phyloP scores from a whole-genome alignment of 2,329 filamentous ascomycete genomes.

The Alternaria metachromatica region DNA sequence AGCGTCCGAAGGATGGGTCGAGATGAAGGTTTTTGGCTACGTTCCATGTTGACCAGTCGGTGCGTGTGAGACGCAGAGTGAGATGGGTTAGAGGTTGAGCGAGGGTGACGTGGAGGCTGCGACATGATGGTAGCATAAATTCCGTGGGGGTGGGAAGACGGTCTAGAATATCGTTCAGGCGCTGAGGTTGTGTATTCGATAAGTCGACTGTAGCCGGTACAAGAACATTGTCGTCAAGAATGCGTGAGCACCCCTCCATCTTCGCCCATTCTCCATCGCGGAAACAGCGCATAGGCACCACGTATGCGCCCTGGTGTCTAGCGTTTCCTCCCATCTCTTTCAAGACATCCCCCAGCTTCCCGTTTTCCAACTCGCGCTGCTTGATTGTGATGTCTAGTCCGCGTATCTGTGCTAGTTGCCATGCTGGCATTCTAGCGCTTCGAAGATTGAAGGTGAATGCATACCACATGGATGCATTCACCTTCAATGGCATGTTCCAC shows the following conservation, averaged over 20 bases:
- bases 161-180: not conserved
- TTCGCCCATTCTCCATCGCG: not conserved
- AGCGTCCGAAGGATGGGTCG: conserved; percentile 25
- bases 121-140: not conserved
- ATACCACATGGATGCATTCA: too few species aligned
- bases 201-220: not conserved
- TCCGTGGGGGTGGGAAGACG: not conserved
- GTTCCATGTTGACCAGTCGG: conserved; percentile 29
- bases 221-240: not conserved
- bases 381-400: conserved; percentile 26
- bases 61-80: conserved; percentile 20
- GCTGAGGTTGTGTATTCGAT: not conserved
- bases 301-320: conserved; percentile 12
- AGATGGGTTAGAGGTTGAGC: conserved; percentile 22
- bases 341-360: not conserved
- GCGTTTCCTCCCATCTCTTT: conserved; percentile 6
- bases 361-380: conserved; percentile 9
- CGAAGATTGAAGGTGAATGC: too few species aligned
- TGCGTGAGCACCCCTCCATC: not conserved
- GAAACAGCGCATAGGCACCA: conserved; percentile 6
- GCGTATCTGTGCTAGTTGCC: conserved; percentile 25
- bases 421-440: conserved; percentile 4
- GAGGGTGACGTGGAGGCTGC: conserved; percentile 5
- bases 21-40: conserved; percentile 18
- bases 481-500: conserved; percentile 15